A percentile compares a stretch with the other conserved stretches of the same genome.
phyloP scores from a whole-genome alignment of 768 basidiomycete species.

The Rhodosporidiobolus odoratus region DNA sequence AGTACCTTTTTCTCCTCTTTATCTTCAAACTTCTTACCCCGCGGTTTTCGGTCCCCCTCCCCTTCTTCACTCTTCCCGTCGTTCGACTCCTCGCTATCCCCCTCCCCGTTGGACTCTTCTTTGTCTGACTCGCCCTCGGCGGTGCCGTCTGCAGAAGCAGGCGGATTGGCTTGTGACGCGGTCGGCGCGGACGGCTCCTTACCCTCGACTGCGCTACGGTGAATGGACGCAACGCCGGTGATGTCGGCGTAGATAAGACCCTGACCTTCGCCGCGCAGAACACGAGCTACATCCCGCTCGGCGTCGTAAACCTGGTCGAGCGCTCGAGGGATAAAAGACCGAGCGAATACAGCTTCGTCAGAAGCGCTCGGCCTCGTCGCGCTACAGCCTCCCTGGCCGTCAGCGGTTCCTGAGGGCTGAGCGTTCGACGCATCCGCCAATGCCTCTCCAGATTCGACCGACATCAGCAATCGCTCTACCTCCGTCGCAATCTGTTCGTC shows the following conservation, averaged over 20 bases:
- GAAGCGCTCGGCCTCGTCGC: slow-evolving; percentile 48
- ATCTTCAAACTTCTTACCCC: slow-evolving; percentile 60
- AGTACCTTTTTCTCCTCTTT: slow-evolving; percentile 39
- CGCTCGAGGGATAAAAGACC: slow-evolving; percentile 85
- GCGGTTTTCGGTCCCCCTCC: slow-evolving; percentile 56
- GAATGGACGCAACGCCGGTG: slow-evolving; percentile 58
- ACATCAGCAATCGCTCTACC: slow-evolving; percentile 37
- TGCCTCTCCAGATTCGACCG: slow-evolving; percentile 41
- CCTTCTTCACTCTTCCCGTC: slow-evolving; percentile 45
- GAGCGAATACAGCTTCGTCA: slow-evolving; percentile 83
- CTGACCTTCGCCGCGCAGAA: slow-evolving; percentile 64
- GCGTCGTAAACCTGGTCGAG: slow-evolving; percentile 91
- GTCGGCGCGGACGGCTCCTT: background rate
- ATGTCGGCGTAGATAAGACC: slow-evolving; percentile 80
- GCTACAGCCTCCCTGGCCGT: slow-evolving; percentile 9
- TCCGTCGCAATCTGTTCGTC: slow-evolving; percentile 30
- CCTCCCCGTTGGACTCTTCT: slow-evolving; percentile 45
- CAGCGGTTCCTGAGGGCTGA: slow-evolving; percentile 47
- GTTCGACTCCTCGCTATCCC: slow-evolving; percentile 45
- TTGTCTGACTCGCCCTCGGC: slow-evolving; percentile 39
- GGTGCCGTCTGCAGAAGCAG: background rate
- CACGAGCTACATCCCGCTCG: slow-evolving; percentile 77
- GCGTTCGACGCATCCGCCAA: slow-evolving; percentile 25
- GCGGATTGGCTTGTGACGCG: no score
- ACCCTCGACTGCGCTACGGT: slow-evolving; percentile 34